phyloP scores from a whole-genome alignment of 2,329 filamentous ascomycete genomes.

The Fusarium sambucinum region DNA sequence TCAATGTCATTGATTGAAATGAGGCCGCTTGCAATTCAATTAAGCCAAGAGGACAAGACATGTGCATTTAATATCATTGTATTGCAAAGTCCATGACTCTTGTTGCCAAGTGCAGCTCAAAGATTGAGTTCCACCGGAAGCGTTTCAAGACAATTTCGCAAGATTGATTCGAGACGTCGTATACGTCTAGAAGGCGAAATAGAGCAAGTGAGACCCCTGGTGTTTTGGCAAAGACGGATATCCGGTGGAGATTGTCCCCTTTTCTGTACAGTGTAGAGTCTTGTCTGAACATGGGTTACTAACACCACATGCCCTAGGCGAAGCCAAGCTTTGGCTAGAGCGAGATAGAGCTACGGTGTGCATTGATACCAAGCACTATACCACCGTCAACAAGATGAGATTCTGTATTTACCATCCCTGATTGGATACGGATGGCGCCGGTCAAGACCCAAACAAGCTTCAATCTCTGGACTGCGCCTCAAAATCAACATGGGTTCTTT shows the following conservation, averaged over 20 bases:
- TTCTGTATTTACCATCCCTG: constrained; percentile 22
- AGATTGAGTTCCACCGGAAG: constrained; percentile 22
- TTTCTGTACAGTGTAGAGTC: constrained; percentile 42
- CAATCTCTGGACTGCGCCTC: constrained; percentile 46
- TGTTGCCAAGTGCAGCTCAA: constrained; percentile 22
- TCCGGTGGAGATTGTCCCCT: constrained; percentile 49
- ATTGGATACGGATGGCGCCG: constrained; percentile 39
- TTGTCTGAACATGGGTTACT: neutral
- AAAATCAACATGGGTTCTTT: constrained; percentile 25
- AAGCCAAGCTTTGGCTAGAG: constrained; percentile 26
- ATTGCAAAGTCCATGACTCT: constrained; percentile 19
- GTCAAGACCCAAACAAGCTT: constrained; percentile 45
- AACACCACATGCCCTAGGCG: constrained; percentile 12
- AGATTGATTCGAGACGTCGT: constrained; percentile 32
- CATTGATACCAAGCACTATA: constrained; percentile 39
- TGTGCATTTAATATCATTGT: constrained; percentile 8
- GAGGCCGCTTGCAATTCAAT: neutral
- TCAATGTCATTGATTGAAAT: constrained; percentile 3
- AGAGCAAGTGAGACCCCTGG: constrained; percentile 32
- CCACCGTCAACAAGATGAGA: constrained; percentile 48
- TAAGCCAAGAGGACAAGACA: constrained; percentile 28
- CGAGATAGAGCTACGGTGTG: constrained; percentile 32
- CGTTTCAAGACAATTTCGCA: constrained; percentile 41
- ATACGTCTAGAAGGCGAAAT: constrained; percentile 32
- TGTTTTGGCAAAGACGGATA: constrained; percentile 38